Evolutionary conservation across 2,329 filamentous ascomycete species (phyloP), one percentile per base, ranked within the genome.

Genomic region (Orbilia oligospora): DNA sequence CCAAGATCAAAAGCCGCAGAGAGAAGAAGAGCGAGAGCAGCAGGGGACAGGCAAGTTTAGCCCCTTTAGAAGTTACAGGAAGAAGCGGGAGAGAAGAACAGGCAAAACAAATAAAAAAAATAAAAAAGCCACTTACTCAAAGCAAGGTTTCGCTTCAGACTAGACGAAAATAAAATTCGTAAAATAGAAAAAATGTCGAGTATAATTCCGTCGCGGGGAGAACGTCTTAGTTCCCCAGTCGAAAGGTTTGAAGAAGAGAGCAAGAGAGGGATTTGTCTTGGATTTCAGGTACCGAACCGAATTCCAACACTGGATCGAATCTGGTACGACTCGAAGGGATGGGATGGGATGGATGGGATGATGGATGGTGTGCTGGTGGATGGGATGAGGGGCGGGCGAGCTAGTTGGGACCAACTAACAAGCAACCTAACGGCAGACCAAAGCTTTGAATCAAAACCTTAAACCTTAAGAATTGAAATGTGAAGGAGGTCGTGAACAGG

Each of bases 221-320:
- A 71, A 71, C 65, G 53, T 41, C 51, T 14, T 67, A 38, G 38
- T 67, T 73, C 70, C 61, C 61, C 70, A 22, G 49, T 27, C 63
- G 49, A 56, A 55, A 38, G 61, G 14, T 16, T 46, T 9, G 58
- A 66, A n/a, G 14, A n/a, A 55, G 18, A 73, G 27, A 22, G 46
- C 6, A 12, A 5, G 44, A 36, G 38, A 49, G 33, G 14, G 41
- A 8, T 30, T 48, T 68, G 68, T 78, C 63, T 72, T 70, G 75
- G 75, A 67, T 72, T 46, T 55, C 61, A 72, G 75, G 73, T 68
- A 71, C 71, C 51, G 63, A 51, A 71, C 71, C 51, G 63, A 51
- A 78, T 78, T 78, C 75, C 75, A 65, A 20, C 33, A 38, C 51
- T 49, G 53, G 67, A 14, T 63, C 49, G 56, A 76, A 71, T 76